phyloP scores from a whole-genome alignment of 495 filamentous ascomycete genomes.

The Aspergillus mulundensis region DNA sequence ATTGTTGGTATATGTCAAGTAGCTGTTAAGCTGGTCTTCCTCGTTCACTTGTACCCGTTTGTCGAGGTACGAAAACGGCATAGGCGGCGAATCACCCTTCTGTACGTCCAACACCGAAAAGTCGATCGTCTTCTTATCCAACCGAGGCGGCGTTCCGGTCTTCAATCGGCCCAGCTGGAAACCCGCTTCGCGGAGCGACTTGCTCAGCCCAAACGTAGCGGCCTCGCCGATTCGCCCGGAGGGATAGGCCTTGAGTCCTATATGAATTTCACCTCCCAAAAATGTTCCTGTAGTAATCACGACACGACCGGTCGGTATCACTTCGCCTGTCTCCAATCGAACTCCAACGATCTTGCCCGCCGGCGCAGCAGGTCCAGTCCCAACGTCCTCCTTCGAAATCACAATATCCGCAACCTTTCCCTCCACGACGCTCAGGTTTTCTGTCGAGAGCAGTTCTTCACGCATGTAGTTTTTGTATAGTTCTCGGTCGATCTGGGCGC shows the following conservation, averaged over 20 bases:
- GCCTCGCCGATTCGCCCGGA: conserved; percentile 92
- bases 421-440: conserved; percentile 72
- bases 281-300: conserved; percentile 97
- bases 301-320: conserved; percentile 74
- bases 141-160: conserved; percentile 88
- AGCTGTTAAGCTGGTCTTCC: conserved; percentile 68
- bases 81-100: conserved; percentile 76
- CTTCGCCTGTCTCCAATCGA: conserved; percentile 81
- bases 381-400: conserved; percentile 46
- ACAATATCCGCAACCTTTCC: conserved; percentile 93
- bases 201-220: conserved; percentile 89
- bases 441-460: conserved; percentile 73
- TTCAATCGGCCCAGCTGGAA: conserved; percentile 90
- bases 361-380: conserved; percentile 49
- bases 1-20: conserved; percentile 79
- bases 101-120: conserved; percentile 69
- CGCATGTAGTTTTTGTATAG: conserved; percentile 91
- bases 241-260: conserved; percentile 78
- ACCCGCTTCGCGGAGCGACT: conserved; percentile 82
- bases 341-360: conserved; percentile 76
- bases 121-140: conserved; percentile 80
- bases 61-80: conserved; percentile 90
- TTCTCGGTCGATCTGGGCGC: conserved; percentile 91
- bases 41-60: conserved; percentile 66
- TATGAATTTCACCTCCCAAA: conserved; percentile 93